These are phyloP conservation scores for Jimgerdemannia flammicorona DNA, from an alignment of 192 early-diverging fungal genomes.

Conservation along the genomic window DNA sequence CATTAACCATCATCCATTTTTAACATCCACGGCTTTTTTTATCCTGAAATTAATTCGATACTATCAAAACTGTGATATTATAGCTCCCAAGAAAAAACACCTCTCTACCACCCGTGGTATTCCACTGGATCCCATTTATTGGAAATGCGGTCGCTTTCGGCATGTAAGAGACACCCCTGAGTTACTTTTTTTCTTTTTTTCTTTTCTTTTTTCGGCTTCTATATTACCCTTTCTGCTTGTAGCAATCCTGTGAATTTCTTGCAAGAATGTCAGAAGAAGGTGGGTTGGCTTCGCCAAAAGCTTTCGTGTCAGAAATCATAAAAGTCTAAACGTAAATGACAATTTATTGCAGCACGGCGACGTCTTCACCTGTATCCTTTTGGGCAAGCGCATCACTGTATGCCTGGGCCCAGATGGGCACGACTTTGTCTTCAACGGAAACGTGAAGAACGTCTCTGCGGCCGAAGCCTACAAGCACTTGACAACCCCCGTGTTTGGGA, in stretches of 20 bases:
- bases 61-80: too few species aligned
- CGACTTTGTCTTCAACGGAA: conserved; percentile 95
- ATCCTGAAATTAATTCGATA: too few species aligned
- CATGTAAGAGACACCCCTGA: conserved; percentile 34
- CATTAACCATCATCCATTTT: too few species aligned
- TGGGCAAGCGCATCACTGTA: conserved; percentile 87
- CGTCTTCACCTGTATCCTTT: conserved; percentile 89
- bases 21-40: too few species aligned
- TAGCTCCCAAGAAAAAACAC: too few species aligned
- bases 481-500: conserved; percentile 93
- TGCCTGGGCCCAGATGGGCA: conserved; percentile 90
- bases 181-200: too few species aligned
- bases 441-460: conserved; percentile 79
- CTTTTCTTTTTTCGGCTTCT: not conserved
- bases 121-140: conserved; percentile 83
- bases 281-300: not conserved
- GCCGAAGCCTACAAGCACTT: conserved; percentile 92
- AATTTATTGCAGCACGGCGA: conserved; percentile 64
- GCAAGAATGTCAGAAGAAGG: conserved; percentile 66
- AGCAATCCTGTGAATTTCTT: conserved; percentile 84
- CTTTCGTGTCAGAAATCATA: not conserved
- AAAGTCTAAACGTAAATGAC: too few species aligned
- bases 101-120: conserved; percentile 56
- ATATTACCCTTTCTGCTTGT: not conserved
- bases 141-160: conserved; percentile 87